Percentiles rank a stretch among this genome's conserved stretches.
Conservation (phyloP, 225 moss, liverwort and hornwort genomes). For the Sphagnum contortum region DNA sequence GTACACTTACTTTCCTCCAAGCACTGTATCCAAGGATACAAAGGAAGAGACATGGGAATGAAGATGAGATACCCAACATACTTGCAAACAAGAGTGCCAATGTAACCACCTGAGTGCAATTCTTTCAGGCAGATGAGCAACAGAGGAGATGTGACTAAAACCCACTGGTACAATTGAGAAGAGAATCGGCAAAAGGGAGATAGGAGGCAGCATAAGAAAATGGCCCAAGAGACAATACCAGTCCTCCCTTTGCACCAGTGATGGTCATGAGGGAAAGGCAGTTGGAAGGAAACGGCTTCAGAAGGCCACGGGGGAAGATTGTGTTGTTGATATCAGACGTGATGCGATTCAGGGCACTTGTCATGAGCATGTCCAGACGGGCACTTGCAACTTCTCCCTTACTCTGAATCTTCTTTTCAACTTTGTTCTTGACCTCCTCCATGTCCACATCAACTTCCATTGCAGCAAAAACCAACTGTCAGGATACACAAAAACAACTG, state of each 20-base stretch:
- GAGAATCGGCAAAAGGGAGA: neutral
- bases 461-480: constrained; percentile 3
- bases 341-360: constrained; percentile 85
- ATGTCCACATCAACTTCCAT: constrained; percentile 52
- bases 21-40: too few relatives aligned
- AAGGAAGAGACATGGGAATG: too few relatives aligned
- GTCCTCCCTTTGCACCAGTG: constrained; percentile 96
- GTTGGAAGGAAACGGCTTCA: constrained; percentile 84
- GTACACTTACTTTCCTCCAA: neutral
- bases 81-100: too few relatives aligned
- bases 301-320: constrained; percentile 69
- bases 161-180: too few relatives aligned
- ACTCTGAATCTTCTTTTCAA: constrained; percentile 77
- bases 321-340: constrained; percentile 93
- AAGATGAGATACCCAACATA: too few relatives aligned
- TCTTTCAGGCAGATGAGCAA: too few relatives aligned
- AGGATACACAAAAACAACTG: neutral
- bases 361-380: constrained; percentile 97
- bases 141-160: too few relatives aligned
- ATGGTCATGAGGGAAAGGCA: constrained; percentile 95
- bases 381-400: constrained; percentile 81
- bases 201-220: neutral
- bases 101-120: too few relatives aligned
- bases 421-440: constrained; percentile 57
- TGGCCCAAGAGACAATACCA: constrained; percentile 31